Base-by-base conservation (phyloP, 768 basidiomycete species). In the Suillus hirtellus region DNA sequence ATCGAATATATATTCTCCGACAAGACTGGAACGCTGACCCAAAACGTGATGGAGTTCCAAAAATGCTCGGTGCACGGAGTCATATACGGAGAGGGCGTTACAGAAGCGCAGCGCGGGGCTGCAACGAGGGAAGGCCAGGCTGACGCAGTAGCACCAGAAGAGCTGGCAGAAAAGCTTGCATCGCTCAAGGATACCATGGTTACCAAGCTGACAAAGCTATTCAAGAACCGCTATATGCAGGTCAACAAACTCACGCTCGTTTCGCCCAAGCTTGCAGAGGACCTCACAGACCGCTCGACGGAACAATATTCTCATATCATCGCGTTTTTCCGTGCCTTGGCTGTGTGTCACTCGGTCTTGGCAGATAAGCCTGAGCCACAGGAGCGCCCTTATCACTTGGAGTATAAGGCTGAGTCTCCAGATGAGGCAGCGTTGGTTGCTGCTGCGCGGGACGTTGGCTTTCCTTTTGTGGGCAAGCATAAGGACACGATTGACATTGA, bases 1-100 rank as follows among this genome's bases (percentile, higher is more conserved):
- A 98, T 99, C 75, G 96, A 98, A 79, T 99, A 96, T 75, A 82
- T 90, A 71, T 90, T 90, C 72, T 95, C 91, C 11, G 94, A 96
- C 83, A 96, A 96, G 81, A 96, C 95, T 0, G 95, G 94, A 27
- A 99, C 96, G 8, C 88, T 99, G 56, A 99, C 96, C 0, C 96
- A 97, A 76, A 99, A 99, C 78, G 81, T 96, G 70, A 99, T 98
- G 96, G 95, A 96, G 79, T 98, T 97, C 79, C 94, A 97, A 74
- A 95, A 92, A 73, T 97, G 95, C 69, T 96, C 95, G 0, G 84
- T 98, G 63, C 77, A 86, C 60, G 96, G 95, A 1, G 77, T 92
- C 3, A 72, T 86, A 0, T 99, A 97, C 71, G 96, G 96, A 11
- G 96, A 99, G 70, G 96, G 96, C 9, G 73, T 98, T 64, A 98